Conservation (phyloP, 768 basidiomycete species). For the Psilocybe cubensis region DNA sequence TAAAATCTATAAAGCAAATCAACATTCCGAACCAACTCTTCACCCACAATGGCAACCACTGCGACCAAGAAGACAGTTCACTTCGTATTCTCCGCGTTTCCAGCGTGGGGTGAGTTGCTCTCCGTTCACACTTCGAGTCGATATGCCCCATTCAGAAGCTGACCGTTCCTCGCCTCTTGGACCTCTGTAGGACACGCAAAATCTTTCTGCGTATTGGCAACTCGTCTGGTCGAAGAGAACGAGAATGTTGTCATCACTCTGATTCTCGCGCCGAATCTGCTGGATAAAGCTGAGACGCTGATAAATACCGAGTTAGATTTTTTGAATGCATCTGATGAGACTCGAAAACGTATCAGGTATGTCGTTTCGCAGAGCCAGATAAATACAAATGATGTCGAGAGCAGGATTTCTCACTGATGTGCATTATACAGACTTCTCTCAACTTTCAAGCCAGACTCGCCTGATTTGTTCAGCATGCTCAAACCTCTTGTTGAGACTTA, state of each 20-base stretch:
- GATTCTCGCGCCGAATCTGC: conserved; percentile 2
- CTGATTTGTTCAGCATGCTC: neutral
- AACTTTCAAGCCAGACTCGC: neutral
- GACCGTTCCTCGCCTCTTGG: neutral
- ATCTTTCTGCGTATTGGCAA: conserved; percentile 11
- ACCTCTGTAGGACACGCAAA: conserved; percentile 13
- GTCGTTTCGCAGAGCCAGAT: neutral
- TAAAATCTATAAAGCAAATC: no score
- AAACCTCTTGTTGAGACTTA: neutral
- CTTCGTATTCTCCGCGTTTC: conserved; percentile 1
- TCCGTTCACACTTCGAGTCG: neutral
- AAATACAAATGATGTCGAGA: neutral
- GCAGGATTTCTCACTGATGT: neutral
- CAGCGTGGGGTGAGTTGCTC: conserved; percentile 5
- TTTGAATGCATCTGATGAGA: neutral
- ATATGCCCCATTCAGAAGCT: neutral
- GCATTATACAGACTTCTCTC: neutral
- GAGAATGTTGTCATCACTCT: conserved; percentile 8
- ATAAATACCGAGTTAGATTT: neutral
- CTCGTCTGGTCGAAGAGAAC: conserved; percentile 9
- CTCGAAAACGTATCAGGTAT: conserved; percentile 1
- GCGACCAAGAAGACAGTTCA: neutral
- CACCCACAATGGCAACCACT: no score
- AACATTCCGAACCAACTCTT: no score
- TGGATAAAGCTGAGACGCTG: conserved; percentile 7